These are phyloP conservation scores for Colletotrichum viniferum DNA, from an alignment of 2,329 filamentous ascomycete genomes.

Conservation along the genomic window DNA sequence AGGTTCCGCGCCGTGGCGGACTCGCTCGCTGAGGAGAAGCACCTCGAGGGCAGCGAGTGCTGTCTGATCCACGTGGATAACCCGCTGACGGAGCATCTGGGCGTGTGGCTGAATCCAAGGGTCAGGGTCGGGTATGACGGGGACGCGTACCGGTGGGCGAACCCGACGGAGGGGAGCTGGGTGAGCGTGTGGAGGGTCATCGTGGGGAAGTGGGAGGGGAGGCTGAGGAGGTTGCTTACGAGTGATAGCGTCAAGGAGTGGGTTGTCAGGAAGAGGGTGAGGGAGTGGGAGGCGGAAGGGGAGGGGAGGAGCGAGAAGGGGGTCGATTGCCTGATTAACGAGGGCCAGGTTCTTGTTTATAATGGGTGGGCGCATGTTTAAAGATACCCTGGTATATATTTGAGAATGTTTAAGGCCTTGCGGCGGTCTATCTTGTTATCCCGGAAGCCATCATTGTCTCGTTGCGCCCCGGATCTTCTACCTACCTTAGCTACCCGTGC, in stretches of 20 bases:
- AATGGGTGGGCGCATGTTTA: constrained; percentile 65
- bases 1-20: constrained; percentile 70
- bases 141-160: constrained; percentile 55
- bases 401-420: neutral
- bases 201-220: constrained; percentile 63
- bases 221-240: constrained; percentile 49
- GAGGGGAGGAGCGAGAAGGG: constrained; percentile 47
- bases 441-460: neutral
- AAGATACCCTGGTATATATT: neutral
- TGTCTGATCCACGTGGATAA: constrained; percentile 80
- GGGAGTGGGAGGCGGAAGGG: constrained; percentile 40
- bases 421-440: neutral
- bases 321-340: constrained; percentile 59
- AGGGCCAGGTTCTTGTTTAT: constrained; percentile 63
- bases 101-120: constrained; percentile 72
- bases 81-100: constrained; percentile 52
- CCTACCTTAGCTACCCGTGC: neutral
- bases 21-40: constrained; percentile 57
- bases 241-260: constrained; percentile 28
- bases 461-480: neutral
- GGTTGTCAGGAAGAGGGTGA: constrained; percentile 41
- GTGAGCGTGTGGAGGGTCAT: constrained; percentile 53
- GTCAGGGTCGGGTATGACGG: constrained; percentile 70
- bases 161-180: constrained; percentile 44
- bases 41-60: constrained; percentile 80